Percentiles rank a stretch among this genome's conserved stretches.
These are phyloP conservation scores for Lactifluus subvellereus DNA, from an alignment of 768 basidiomycete species.

Conservation along the genomic window DNA sequence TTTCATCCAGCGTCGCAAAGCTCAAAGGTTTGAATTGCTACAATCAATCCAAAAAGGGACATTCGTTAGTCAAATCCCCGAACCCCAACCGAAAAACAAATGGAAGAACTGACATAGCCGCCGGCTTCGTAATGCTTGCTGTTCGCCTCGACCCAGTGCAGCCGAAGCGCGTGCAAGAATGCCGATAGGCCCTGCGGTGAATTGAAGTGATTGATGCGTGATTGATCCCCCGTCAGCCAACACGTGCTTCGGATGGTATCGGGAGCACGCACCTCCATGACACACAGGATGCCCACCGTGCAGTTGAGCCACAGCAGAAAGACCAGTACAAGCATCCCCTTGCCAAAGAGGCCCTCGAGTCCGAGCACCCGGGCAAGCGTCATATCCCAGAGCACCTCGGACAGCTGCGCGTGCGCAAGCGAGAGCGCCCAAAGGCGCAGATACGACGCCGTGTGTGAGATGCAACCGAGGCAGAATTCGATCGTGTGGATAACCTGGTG, in stretches of 20 bases:
- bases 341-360: constrained; percentile 57
- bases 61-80: constrained; percentile 24
- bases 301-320: constrained; percentile 69
- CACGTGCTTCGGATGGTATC: constrained; percentile 22
- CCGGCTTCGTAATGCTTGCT: constrained; percentile 92
- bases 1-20: constrained; percentile 40
- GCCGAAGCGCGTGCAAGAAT: constrained; percentile 90
- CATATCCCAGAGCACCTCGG: constrained; percentile 91
- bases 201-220: constrained; percentile 10
- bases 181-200: constrained; percentile 75
- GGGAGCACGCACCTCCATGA: constrained; percentile 81
- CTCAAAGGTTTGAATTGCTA: constrained; percentile 46
- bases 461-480: constrained; percentile 98
- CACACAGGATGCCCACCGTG: constrained; percentile 76
- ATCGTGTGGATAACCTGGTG: constrained; percentile 99
- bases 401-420: constrained; percentile 94
- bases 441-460: constrained; percentile 94
- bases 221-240: constrained; percentile 16
- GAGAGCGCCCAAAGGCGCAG: constrained; percentile 97
- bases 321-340: constrained; percentile 39
- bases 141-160: constrained; percentile 98
- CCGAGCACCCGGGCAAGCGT: constrained; percentile 61
- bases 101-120: constrained; percentile 66
- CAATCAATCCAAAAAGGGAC: constrained; percentile 28
- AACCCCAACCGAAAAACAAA: not conserved